Evolutionary conservation across 441 rosid genomes (phyloP).

Genomic region (Pelargonium myrrhifolium): DNA sequence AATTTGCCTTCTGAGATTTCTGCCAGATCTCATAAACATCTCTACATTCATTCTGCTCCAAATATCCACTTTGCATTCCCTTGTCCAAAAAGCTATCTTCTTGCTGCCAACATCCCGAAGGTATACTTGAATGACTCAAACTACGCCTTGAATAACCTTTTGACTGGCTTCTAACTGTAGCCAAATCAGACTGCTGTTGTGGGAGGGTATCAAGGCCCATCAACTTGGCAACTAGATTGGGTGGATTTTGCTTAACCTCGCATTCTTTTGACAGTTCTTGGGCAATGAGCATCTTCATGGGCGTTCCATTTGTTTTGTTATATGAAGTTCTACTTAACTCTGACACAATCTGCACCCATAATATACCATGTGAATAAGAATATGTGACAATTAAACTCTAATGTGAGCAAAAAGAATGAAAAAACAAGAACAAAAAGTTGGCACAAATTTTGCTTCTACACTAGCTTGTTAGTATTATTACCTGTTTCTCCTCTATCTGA

Average conservation of each 20-base stretch:
- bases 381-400: conserved; percentile 20
- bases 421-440: too few species aligned
- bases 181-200: conserved; percentile 36
- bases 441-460: conserved; percentile 15
- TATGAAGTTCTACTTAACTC: conserved; percentile 61
- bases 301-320: conserved; percentile 48
- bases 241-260: conserved; percentile 43
- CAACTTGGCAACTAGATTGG: conserved; percentile 87
- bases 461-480: conserved; percentile 25
- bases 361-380: conserved; percentile 20
- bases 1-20: conserved; percentile 37
- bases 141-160: conserved; percentile 44
- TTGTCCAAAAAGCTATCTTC: conserved; percentile 36
- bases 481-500: conserved; percentile 61
- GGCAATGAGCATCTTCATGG: conserved; percentile 78
- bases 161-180: conserved; percentile 38
- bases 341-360: conserved; percentile 43
- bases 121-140: conserved; percentile 41
- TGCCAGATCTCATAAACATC: conserved; percentile 75
- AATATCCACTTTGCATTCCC: conserved; percentile 41
- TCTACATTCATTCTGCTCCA: conserved; percentile 43
- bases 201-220: conserved; percentile 95
- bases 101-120: conserved; percentile 37
- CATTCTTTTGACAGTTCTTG: conserved; percentile 80
- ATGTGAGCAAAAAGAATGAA: conserved; percentile 11